These are phyloP conservation scores for Fusarium algeriense DNA, from an alignment of 2,329 filamentous ascomycete genomes.

Conservation along the genomic window DNA sequence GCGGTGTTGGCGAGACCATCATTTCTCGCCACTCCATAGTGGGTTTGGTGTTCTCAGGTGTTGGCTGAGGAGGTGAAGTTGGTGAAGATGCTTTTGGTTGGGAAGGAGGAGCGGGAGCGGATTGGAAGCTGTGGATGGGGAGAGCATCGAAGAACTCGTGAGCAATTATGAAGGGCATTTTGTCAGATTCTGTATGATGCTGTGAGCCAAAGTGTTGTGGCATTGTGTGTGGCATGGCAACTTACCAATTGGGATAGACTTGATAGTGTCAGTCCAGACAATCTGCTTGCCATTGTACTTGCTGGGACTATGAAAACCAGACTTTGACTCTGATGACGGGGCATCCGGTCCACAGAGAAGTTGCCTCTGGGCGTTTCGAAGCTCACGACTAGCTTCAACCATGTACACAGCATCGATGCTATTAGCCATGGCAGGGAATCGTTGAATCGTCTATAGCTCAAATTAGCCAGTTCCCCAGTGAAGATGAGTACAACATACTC, in stretches of 20 bases:
- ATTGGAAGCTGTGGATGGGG: constrained; percentile 94
- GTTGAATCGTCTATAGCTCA: constrained; percentile 77
- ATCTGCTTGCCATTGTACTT: constrained; percentile 82
- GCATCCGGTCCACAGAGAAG: constrained; percentile 82
- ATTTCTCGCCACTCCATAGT: constrained; percentile 82
- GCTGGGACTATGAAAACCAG: constrained; percentile 79
- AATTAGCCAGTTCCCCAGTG: not conserved
- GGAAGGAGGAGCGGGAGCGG: constrained; percentile 62
- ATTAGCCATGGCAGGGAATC: constrained; percentile 81
- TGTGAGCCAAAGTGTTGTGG: constrained; percentile 13
- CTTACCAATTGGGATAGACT: constrained; percentile 79
- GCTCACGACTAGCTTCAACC: constrained; percentile 88
- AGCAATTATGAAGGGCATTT: constrained; percentile 91
- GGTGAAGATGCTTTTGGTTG: constrained; percentile 33
- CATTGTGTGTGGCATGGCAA: not conserved
- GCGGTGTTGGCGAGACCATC: constrained; percentile 77
- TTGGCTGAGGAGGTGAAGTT: constrained; percentile 53
- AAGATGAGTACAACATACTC: constrained; percentile 67
- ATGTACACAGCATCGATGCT: constrained; percentile 91
- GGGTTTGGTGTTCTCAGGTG: constrained; percentile 55
- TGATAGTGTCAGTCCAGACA: constrained; percentile 90
- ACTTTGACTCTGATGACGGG: constrained; percentile 75
- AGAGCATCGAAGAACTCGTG: constrained; percentile 99
- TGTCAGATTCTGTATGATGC: constrained; percentile 65
- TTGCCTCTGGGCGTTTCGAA: constrained; percentile 82